Base-by-base conservation (phyloP, 2,329 filamentous ascomycete genomes). In the Cladosporium sp. region DNA sequence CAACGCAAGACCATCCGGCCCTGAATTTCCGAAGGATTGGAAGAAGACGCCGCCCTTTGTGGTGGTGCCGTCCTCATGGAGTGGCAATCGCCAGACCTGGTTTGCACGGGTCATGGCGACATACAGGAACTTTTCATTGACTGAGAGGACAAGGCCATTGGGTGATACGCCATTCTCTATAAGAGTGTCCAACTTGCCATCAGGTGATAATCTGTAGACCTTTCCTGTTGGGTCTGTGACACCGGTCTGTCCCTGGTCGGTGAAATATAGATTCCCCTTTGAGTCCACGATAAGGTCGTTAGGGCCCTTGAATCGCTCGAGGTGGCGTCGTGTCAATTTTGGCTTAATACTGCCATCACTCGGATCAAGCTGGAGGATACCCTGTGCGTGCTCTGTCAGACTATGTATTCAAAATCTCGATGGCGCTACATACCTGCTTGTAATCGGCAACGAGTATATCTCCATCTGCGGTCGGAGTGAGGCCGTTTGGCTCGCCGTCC, bases 191-290 rank as follows among this genome's bases (percentile, higher is more conserved):
- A 77, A 66, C 22, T 66, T 73, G 0, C 73, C 74, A n/a, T 68
- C 63, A 0, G 66, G 64, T 0, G 65, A 66, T 0, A 75, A 53
- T 1, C 75, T 68, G 56, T 76, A 77, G 0, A 77, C 73, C 10
- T 68, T 68, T 0, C 74, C 74, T 0, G 74, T 75, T 6, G 62
- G 74, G 24, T 78, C 75, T 0, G 72, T 75, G 64, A 77, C 70
- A 3, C 74, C 74, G 0, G 75, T 77, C 48, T 77, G 75, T 0
- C 75, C 75, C 62, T 78, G 75, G 40, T 78, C 74, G 1, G 75
- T 77, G 35, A 78, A 78, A 62, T 75, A 78, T 3, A 78, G 59
- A 25, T 74, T 71, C 3, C 66, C 64, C 13, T 68, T 67, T 0
- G 71, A 74, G 25, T 73, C 72, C 3, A 76, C 49, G 15, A 76